These are phyloP conservation scores for Falciphora oryzae DNA, from an alignment of 2,329 filamentous ascomycete genomes.

Conservation along the genomic window DNA sequence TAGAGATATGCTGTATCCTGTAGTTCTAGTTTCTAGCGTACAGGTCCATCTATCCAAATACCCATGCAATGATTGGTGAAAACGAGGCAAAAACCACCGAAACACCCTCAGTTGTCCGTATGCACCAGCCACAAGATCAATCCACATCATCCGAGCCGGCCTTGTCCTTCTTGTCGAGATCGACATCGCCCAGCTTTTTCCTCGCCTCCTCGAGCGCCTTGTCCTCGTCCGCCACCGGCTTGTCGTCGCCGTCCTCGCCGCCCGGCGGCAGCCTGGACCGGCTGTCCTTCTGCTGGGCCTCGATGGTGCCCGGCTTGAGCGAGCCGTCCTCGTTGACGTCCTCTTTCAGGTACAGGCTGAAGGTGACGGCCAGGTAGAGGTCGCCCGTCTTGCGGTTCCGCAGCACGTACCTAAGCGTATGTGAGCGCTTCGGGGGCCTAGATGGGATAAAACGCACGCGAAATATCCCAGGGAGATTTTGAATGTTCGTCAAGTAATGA, in stretches of 20 bases:
- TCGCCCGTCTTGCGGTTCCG: constrained; percentile 71
- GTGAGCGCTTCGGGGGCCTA: constrained; percentile 56
- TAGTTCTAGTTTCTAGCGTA: background rate
- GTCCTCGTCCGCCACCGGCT: constrained; percentile 24
- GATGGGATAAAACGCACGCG: constrained; percentile 13
- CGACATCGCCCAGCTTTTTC: constrained; percentile 27
- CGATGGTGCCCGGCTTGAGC: constrained; percentile 37
- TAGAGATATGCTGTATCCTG: background rate
- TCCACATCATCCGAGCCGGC: constrained; percentile 40
- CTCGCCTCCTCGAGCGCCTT: constrained; percentile 33
- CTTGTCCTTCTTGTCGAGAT: constrained; percentile 15
- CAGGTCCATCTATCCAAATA: background rate
- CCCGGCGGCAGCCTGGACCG: constrained; percentile 11
- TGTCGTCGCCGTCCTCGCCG: constrained; percentile 22
- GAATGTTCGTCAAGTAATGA: background rate
- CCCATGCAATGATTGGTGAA: background rate
- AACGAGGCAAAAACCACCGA: background rate
- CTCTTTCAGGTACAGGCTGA: constrained; percentile 68
- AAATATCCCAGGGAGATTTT: constrained; percentile 14
- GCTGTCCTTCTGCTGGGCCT: constrained; percentile 13
- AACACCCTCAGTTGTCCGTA: background rate
- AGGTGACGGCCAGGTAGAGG: constrained; percentile 74
- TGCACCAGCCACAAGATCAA: constrained; percentile 20
- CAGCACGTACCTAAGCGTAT: constrained; percentile 85
- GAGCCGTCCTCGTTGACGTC: constrained; percentile 55